A percentile compares a stretch with the other conserved stretches of the same genome.
Evolutionary conservation across 805 yeast species (phyloP).

Genomic region (Teunomyces funiuensis): DNA sequence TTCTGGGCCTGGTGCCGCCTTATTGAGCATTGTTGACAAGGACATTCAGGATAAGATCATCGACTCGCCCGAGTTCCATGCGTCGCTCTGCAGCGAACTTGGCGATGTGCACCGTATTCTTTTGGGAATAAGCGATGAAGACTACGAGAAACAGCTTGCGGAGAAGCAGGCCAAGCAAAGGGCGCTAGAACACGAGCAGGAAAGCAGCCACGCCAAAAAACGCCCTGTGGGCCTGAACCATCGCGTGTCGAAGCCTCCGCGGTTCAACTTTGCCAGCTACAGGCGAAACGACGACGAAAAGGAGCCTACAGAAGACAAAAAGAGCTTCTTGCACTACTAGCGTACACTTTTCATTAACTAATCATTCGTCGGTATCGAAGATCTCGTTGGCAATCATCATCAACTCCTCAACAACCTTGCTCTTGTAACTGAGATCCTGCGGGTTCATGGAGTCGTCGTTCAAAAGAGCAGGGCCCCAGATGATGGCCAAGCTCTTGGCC

Average conservation of each 20-base stretch:
- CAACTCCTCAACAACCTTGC: slow-evolving; percentile 79
- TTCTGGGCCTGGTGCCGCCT: slow-evolving; percentile 12
- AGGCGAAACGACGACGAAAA: slow-evolving; percentile 6
- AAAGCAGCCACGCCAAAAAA: slow-evolving; percentile 6
- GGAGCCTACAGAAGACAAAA: slow-evolving; percentile 9
- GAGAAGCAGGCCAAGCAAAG: slow-evolving; percentile 13
- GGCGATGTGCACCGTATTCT: slow-evolving; percentile 31
- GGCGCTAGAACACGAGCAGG: slow-evolving; percentile 12
- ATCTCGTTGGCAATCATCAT: slow-evolving; percentile 83
- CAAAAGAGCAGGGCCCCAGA: slow-evolving; percentile 93
- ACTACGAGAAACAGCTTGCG: slow-evolving; percentile 28
- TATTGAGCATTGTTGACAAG: slow-evolving; percentile 42
- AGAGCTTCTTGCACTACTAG: slow-evolving; percentile 13
- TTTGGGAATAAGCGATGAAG: slow-evolving; percentile 41
- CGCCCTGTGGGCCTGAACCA: slow-evolving; percentile 12
- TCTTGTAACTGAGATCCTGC: slow-evolving; percentile 74
- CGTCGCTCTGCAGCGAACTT: slow-evolving; percentile 29
- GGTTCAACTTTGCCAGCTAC: slow-evolving; percentile 24
- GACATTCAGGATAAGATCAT: slow-evolving; percentile 45
- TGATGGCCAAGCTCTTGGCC: slow-evolving; percentile 74
- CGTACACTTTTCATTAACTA: slow-evolving; percentile 1
- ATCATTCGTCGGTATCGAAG: slow-evolving; percentile 39
- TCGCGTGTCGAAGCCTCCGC: slow-evolving; percentile 36
- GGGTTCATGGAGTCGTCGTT: slow-evolving; percentile 62
- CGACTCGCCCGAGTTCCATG: slow-evolving; percentile 42